Base-by-base conservation (phyloP, 2,329 filamentous ascomycete species). In the Botrytis paeoniae region DNA sequence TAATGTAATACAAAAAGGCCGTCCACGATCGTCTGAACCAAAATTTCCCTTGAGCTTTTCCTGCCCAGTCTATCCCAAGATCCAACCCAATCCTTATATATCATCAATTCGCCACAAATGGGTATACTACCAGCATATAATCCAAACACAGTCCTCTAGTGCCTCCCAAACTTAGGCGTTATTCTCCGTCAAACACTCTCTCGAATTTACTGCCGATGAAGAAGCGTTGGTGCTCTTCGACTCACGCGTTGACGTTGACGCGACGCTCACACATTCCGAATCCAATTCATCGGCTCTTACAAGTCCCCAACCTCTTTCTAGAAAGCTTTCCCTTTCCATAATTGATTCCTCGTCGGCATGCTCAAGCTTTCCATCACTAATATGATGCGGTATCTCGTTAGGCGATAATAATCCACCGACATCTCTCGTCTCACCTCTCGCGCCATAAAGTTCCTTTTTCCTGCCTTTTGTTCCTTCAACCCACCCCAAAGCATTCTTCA, bases 401-500 rank as follows among this genome's bases (percentile, higher is more conserved):
- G 70, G 70, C 4, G 29, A 35, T 35, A 43, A 68, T 12, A 43
- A 61, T 45, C 63, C 70, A n/a, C 70, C 70, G 14, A 72, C 70
- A n/a, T 72, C 63, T 48, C 62, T 68, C 29, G 51, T 72, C 35
- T 69, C 70, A 3, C 57, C 71, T 22, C 29, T 73, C n/a, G 51
- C 70, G 12, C 60, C 39, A 69, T 72, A 73, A 25, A 37, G n/a
- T 63, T 70, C 70, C 7, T 72, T 72, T 18, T 69, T 72, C 2
- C 41, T 72, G 5, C 70, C 62, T 25, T 72, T 72, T 22, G 48
- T 45, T 29, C 62, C 70, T 18, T 77, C 73, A 41, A 78, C 75
- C 77, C 76, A 76, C 1, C 73, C 75, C 18, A 79, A 66, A 18
- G 77, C 77, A 54, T 76, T 75, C 43, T 77, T 77, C 35, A 79